phyloP scores from a whole-genome alignment of 139 green algal species.

The Haematococcus sp. region DNA sequence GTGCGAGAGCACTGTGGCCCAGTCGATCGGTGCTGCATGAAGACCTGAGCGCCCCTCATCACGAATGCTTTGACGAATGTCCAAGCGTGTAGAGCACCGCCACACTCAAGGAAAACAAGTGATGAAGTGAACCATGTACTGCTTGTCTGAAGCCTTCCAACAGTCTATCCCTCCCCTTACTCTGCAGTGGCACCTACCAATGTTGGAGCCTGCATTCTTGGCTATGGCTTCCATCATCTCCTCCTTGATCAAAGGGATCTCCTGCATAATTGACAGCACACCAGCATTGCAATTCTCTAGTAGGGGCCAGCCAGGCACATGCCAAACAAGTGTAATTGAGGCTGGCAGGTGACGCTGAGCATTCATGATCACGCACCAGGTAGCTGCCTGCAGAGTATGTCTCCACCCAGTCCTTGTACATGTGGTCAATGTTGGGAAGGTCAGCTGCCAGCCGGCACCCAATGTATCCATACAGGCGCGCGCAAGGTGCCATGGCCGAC shows the following conservation, averaged over 20 bases:
- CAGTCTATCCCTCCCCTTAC: too few species aligned
- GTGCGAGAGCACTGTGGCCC: too few species aligned
- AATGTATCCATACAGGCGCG: slow-evolving; percentile 73
- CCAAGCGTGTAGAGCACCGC: neutral
- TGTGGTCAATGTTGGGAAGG: slow-evolving; percentile 2
- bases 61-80: too few species aligned
- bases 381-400: slow-evolving; percentile 61
- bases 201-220: neutral
- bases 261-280: too few species aligned
- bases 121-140: neutral
- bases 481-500: slow-evolving; percentile 72
- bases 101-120: neutral
- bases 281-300: too few species aligned
- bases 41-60: too few species aligned
- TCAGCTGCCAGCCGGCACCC: slow-evolving; percentile 51
- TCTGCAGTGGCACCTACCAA: neutral
- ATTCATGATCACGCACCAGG: too few species aligned
- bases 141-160: too few species aligned
- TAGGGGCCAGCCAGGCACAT: too few species aligned
- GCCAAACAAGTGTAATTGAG: too few species aligned
- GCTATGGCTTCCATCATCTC: slow-evolving; percentile 40
- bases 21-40: too few species aligned
- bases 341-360: too few species aligned
- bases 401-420: slow-evolving; percentile 64
- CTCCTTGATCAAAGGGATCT: slow-evolving; percentile 16